phyloP scores from a whole-genome alignment of 441 rosid genomes.

The Melastoma candidum region DNA sequence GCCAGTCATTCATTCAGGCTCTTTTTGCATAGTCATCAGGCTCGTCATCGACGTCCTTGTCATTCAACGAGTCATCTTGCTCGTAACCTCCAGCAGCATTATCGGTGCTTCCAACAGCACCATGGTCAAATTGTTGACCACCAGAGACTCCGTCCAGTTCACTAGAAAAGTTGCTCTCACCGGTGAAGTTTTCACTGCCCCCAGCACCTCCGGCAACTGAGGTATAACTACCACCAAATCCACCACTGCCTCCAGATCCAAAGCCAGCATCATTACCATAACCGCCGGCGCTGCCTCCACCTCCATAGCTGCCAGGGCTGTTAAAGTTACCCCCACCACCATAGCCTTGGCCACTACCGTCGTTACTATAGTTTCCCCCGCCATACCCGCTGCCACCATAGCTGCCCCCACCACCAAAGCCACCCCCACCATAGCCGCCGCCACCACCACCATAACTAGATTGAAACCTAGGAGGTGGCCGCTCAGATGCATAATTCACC shows the following conservation, averaged over 20 bases:
- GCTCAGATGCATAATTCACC: slow-evolving; percentile 73
- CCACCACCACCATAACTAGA: slow-evolving; percentile 4
- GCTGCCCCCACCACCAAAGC: slow-evolving; percentile 5
- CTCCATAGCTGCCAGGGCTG: too few relatives aligned
- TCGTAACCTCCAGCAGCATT: slow-evolving; percentile 17
- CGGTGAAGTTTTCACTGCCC: too few relatives aligned
- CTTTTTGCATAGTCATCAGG: slow-evolving; percentile 46
- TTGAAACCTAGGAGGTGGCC: slow-evolving; percentile 23
- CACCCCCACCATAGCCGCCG: slow-evolving; percentile 12
- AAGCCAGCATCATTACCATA: too few relatives aligned
- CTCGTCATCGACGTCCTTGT: slow-evolving; percentile 33
- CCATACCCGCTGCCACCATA: slow-evolving; percentile 1
- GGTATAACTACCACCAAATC: too few relatives aligned
- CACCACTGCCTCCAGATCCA: too few relatives aligned
- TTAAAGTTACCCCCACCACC: not conserved
- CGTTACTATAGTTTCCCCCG: slow-evolving; percentile 17
- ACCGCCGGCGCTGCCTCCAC: too few relatives aligned
- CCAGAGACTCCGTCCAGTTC: too few relatives aligned
- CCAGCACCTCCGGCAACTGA: too few relatives aligned
- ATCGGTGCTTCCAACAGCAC: slow-evolving; percentile 1
- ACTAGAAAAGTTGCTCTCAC: too few relatives aligned
- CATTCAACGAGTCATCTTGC: slow-evolving; percentile 16
- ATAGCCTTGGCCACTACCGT: slow-evolving; percentile 19
- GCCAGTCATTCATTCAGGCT: slow-evolving; percentile 28
- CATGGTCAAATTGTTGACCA: too few relatives aligned